Conservation (phyloP, 164 flowering plant species). For the Macadamia tetraphylla region DNA sequence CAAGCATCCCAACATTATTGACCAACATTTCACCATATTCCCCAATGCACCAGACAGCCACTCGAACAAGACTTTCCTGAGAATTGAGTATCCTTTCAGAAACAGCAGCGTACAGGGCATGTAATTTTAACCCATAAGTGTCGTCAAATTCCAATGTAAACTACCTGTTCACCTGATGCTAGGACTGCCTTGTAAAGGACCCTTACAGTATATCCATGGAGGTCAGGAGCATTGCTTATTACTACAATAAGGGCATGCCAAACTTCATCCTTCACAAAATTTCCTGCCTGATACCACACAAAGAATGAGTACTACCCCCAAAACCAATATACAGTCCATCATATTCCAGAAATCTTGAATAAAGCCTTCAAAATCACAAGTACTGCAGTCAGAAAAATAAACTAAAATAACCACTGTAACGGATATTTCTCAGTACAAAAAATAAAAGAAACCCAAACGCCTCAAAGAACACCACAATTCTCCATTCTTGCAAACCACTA, state of each 20-base stretch:
- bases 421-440: no score
- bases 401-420: neutral
- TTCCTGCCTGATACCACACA: conserved; percentile 71
- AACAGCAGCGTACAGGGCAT: neutral
- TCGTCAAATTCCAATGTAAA: neutral
- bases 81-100: conserved; percentile 3
- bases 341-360: neutral
- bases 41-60: conserved; percentile 98
- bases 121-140: neutral
- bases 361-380: neutral
- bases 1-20: conserved; percentile 72
- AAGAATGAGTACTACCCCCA: conserved; percentile 12
- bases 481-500: no score
- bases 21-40: conserved; percentile 97
- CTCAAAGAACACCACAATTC: no score
- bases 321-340: neutral
- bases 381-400: neutral
- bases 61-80: conserved; percentile 92
- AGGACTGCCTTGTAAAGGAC: conserved; percentile 78
- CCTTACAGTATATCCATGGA: conserved; percentile 91
- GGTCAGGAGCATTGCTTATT: conserved; percentile 87
- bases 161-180: conserved; percentile 83
- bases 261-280: conserved; percentile 92
- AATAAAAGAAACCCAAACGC: no score
- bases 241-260: conserved; percentile 97